Conservation (phyloP, 495 filamentous ascomycete species). For the Penicillium soppii region DNA sequence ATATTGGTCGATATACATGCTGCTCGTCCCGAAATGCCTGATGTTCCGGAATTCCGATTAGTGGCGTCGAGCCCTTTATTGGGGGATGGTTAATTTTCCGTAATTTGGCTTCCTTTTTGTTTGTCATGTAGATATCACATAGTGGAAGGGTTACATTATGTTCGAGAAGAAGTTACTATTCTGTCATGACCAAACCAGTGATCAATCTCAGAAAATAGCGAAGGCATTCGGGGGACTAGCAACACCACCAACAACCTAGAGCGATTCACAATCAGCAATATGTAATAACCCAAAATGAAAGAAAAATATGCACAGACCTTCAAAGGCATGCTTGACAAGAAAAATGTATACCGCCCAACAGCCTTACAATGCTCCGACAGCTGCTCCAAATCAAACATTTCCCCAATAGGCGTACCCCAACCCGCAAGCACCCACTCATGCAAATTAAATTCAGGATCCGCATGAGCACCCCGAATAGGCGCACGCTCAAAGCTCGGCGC, state of each 20-base stretch:
- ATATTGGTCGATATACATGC: too few species aligned
- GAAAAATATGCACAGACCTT: constrained; percentile 32
- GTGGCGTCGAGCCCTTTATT: too few species aligned
- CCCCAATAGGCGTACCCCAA: constrained; percentile 57
- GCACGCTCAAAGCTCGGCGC: constrained; percentile 28
- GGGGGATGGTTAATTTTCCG: too few species aligned
- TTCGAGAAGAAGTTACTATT: too few species aligned
- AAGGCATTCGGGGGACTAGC: constrained; percentile 44
- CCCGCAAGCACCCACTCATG: constrained; percentile 53
- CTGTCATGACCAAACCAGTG: too few species aligned
- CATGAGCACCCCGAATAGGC: constrained; percentile 25
- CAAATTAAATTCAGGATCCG: constrained; percentile 27
- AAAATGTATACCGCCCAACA: constrained; percentile 48
- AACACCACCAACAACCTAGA: constrained; percentile 41
- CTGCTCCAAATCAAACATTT: constrained; percentile 56
- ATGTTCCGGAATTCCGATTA: too few species aligned
- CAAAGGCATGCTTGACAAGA: constrained; percentile 52
- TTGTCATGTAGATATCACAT: too few species aligned
- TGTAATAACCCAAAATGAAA: background rate
- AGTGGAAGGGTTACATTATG: too few species aligned
- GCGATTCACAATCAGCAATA: background rate
- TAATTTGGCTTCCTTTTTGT: too few species aligned
- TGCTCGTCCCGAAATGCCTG: too few species aligned
- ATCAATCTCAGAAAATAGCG: constrained; percentile 37
- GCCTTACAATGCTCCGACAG: constrained; percentile 42